phyloP scores from a whole-genome alignment of 1,284 basidiomycete genomes.

The Anthracocystis panici-leucophaei region DNA sequence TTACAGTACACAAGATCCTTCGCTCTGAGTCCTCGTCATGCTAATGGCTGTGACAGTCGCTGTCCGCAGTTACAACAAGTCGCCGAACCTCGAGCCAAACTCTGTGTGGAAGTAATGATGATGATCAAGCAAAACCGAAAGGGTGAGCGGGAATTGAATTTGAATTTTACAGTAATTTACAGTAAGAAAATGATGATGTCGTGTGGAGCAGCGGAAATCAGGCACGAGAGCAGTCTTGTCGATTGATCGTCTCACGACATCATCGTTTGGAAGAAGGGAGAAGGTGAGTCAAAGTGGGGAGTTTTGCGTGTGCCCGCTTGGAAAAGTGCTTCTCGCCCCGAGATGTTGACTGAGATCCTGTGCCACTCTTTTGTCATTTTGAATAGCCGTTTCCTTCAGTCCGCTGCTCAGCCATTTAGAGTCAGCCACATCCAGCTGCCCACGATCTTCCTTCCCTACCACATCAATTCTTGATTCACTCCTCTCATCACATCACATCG shows the following conservation, averaged over 20 bases:
- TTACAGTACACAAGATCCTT: too few species aligned
- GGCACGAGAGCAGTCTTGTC: constrained; percentile 23
- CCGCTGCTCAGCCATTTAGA: neutral
- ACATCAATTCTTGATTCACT: neutral
- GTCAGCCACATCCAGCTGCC: neutral
- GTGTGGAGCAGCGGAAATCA: constrained; percentile 20
- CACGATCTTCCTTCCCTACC: neutral
- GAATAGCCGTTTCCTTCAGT: constrained; percentile 12
- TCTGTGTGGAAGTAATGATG: neutral
- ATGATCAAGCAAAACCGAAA: constrained; percentile 1
- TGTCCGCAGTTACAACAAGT: constrained; percentile 6
- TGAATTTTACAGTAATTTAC: too few species aligned
- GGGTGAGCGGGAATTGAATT: constrained; percentile 14
- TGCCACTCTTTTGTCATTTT: neutral
- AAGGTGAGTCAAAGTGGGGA: constrained; percentile 37
- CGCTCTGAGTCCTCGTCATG: neutral
- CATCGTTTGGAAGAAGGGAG: constrained; percentile 20
- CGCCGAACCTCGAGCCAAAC: constrained; percentile 8
- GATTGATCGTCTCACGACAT: constrained; percentile 28
- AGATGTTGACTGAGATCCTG: constrained; percentile 10
- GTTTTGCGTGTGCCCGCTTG: neutral
- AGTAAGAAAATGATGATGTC: constrained; percentile 27
- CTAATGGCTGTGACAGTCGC: too few species aligned
- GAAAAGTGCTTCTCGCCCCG: constrained; percentile 15
- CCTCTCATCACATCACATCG: neutral